A percentile compares a stretch with the other conserved stretches of the same genome.
These are phyloP conservation scores for Lotus japonicus DNA, from an alignment of 306 rosid genomes.

Conservation along the genomic window DNA sequence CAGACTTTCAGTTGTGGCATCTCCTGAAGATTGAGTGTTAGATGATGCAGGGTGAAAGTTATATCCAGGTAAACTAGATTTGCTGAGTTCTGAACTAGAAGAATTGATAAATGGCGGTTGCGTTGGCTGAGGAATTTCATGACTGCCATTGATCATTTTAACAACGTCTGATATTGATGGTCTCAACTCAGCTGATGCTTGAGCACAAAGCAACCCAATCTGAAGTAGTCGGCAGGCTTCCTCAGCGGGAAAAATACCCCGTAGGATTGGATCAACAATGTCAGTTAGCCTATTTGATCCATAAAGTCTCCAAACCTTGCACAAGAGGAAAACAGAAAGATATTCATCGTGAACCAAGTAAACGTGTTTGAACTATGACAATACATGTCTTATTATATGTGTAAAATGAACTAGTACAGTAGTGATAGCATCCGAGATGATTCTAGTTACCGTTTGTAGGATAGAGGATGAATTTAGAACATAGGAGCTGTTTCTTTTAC, in stretches of 20 bases:
- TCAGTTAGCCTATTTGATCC: conserved; percentile 20
- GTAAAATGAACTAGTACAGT: not conserved
- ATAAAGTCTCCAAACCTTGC: conserved; percentile 32
- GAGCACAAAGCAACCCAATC: conserved; percentile 34
- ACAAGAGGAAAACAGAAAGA: not conserved
- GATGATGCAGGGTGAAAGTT: conserved; percentile 7
- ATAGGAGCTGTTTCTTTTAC: conserved; percentile 37
- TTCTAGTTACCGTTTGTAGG: conserved; percentile 10
- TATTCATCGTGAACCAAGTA: not conserved
- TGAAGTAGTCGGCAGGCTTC: conserved; percentile 23
- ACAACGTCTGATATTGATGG: conserved; percentile 34
- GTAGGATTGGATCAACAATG: conserved; percentile 24
- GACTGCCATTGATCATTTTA: conserved; percentile 20
- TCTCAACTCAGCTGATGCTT: conserved; percentile 30
- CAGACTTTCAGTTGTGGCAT: conserved; percentile 14
- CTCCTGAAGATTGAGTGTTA: conserved; percentile 17
- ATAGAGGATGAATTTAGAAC: conserved; percentile 21
- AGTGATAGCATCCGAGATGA: not conserved
- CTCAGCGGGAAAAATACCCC: conserved; percentile 6
- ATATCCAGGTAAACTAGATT: not conserved
- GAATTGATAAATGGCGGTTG: conserved; percentile 25
- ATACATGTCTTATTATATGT: not conserved
- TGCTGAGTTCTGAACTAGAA: conserved; percentile 18
- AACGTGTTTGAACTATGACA: not conserved
- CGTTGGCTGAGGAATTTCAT: conserved; percentile 19